A percentile compares a stretch with the other conserved stretches of the same genome.
These are phyloP conservation scores for Fraxinus greggii DNA, from an alignment of 305 asterid genomes.

Conservation along the genomic window DNA sequence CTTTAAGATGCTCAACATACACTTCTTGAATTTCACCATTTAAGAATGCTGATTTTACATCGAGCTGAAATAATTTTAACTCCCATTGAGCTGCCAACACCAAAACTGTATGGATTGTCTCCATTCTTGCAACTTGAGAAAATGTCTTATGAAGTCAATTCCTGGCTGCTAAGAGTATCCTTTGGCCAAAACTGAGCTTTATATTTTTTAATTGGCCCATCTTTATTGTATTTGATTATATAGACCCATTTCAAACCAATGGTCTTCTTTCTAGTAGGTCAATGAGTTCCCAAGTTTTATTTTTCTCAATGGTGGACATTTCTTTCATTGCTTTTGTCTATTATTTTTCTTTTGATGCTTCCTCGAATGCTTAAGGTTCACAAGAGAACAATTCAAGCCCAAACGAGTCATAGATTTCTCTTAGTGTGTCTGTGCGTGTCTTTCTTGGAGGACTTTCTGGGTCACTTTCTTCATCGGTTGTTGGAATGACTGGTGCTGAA, in stretches of 20 bases:
- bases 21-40: background rate
- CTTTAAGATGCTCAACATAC: background rate
- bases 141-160: background rate
- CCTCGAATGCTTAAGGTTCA: background rate
- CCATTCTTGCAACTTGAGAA: background rate
- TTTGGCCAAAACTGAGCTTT: background rate
- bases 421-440: background rate
- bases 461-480: background rate
- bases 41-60: background rate
- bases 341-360: background rate
- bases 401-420: background rate
- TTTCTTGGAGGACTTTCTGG: background rate
- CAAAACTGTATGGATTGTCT: background rate
- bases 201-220: background rate
- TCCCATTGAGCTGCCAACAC: background rate
- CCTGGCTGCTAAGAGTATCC: background rate
- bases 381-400: background rate
- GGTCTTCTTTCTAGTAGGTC: background rate
- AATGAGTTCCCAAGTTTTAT: background rate
- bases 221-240: too few species aligned
- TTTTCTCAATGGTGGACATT: background rate
- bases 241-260: background rate
- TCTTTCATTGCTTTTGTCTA: background rate
- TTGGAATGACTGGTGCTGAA: background rate
- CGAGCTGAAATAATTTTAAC: background rate